Conservation (phyloP, 2,329 filamentous ascomycete species). For the Emergomyces pasteurianus region DNA sequence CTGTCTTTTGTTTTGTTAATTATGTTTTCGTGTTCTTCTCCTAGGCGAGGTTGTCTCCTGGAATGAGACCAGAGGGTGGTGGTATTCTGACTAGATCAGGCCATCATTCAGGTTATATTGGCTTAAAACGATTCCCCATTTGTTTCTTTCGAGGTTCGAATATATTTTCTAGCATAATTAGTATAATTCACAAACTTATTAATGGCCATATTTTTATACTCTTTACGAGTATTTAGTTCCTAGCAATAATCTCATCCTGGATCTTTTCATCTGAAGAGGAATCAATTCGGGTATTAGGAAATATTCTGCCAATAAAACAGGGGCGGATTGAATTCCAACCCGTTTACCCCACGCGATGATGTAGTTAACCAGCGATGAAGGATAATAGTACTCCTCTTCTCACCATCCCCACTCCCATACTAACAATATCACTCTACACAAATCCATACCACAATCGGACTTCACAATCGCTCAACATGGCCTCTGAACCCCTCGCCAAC, state of each 20-base stretch:
- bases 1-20: not conserved
- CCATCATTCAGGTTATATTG: no score
- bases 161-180: not conserved
- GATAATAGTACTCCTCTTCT: not conserved
- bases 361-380: no score
- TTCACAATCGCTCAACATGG: not conserved
- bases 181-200: not conserved
- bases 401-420: no score
- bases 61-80: not conserved
- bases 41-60: not conserved
- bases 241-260: no score
- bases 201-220: not conserved
- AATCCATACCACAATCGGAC: not conserved
- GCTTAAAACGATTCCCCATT: not conserved
- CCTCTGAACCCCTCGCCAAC: not conserved
- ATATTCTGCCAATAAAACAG: no score
- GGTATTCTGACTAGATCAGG: not conserved
- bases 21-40: not conserved
- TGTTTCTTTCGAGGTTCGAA: not conserved
- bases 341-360: no score
- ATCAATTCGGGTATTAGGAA: no score
- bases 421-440: not conserved
- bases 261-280: no score
- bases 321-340: not conserved
- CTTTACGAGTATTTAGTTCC: no score